Evolutionary conservation across 176 grass and related monocot genomes (phyloP), one percentile per base, ranked within the genome.

Genomic region (maize (Zea mays)): DNA sequence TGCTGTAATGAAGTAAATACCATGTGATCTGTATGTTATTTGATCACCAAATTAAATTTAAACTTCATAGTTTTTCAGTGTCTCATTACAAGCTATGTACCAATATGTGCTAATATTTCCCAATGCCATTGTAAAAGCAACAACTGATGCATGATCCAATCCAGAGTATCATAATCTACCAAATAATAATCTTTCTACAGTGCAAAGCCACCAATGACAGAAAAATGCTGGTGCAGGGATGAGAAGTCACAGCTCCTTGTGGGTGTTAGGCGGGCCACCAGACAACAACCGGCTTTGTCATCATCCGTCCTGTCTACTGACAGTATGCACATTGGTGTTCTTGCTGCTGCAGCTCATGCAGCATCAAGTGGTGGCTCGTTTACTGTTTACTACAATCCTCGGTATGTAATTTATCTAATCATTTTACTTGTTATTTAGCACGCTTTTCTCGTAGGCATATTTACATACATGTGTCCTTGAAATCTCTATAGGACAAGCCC

Each of bases 241-340:
- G 96, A 99, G 87, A 99, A 93, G 67, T 94, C 92, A 14, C 96
- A 99, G 71, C 82, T 99, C 58, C 90, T 99, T 64, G 78, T 99
- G 75, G 96, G 96, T 55, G 81, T 99, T 54, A 92, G 92, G 74
- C 83, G 88, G 35, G 88, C 92, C 14, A 89, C 85, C 43, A 66
- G 86, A 46, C 92, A 99, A 55, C 89, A 81, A 61, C 72, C 81
- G 0, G 59, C 86, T 27, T 80, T 89, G 71, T 91, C 92, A 58
- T 99, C 96, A 54, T 99, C 96, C 46, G 92, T 99, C 9, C 75
- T 99, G 7, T 99, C 96, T 15, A 93, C 96, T 45, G 96, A 99
- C 51, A 99, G 96, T 76, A 99, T 99, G 96, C 96, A 99, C 54
- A 89, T 99, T 21, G 96, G 96, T 33, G 92, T 99, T 71, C 90